A percentile compares a stretch with the other conserved stretches of the same genome.
These are phyloP conservation scores for Lodderomyces jiufengensis DNA, from an alignment of 1,139 yeast genomes.

Conservation along the genomic window DNA sequence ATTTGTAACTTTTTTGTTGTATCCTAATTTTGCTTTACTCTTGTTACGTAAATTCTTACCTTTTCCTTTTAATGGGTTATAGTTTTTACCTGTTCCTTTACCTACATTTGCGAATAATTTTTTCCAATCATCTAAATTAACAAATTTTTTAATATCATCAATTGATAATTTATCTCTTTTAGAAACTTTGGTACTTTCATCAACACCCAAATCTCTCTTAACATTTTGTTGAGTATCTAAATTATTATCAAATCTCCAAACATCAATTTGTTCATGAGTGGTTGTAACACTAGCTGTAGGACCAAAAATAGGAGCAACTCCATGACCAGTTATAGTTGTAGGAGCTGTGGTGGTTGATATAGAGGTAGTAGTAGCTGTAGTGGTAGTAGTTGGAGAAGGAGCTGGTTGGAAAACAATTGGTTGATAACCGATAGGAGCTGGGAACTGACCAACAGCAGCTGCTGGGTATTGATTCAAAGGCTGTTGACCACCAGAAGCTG, in stretches of 20 bases:
- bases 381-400: too few species aligned
- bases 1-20: neutral
- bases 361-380: too few species aligned
- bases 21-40: too few species aligned
- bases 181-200: neutral
- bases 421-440: neutral
- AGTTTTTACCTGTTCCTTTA: neutral
- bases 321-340: too few species aligned
- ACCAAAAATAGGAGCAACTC: too few species aligned
- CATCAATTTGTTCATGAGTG: slow-evolving; percentile 1
- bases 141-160: neutral
- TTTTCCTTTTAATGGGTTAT: too few species aligned
- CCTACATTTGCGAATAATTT: neutral
- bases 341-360: too few species aligned
- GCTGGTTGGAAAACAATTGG: too few species aligned
- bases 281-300: too few species aligned
- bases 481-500: too few species aligned
- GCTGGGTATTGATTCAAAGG: neutral
- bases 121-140: neutral
- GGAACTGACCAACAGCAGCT: neutral
- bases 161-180: neutral
- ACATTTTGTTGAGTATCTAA: too few species aligned
- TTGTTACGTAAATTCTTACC: too few species aligned
- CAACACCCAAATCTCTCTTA: neutral
- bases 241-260: slow-evolving; percentile 1